Evolutionary conservation across 805 yeast genomes (phyloP).

Genomic region (Yueomyces sp.): DNA sequence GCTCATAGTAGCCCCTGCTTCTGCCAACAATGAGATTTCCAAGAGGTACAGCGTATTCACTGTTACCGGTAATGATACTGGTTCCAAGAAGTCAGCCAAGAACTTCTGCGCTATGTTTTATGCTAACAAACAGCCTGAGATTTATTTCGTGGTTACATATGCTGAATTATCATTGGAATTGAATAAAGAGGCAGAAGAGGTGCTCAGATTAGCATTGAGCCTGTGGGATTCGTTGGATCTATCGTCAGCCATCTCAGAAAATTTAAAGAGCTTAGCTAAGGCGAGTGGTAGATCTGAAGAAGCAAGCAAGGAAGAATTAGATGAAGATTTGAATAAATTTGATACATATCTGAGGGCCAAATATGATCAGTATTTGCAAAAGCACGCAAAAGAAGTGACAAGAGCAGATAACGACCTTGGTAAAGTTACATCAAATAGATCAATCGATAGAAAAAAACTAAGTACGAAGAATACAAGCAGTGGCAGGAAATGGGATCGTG

Average conservation of each 20-base stretch:
- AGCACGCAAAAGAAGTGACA: slow-evolving; percentile 5
- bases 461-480: slow-evolving; percentile 7
- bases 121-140: slow-evolving; percentile 22
- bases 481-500: slow-evolving; percentile 54
- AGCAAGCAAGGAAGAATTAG: slow-evolving; percentile 10
- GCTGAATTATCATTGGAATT: slow-evolving; percentile 31
- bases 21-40: slow-evolving; percentile 9
- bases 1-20: slow-evolving; percentile 13
- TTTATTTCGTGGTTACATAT: slow-evolving; percentile 28
- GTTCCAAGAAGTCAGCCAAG: slow-evolving; percentile 2
- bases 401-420: slow-evolving; percentile 1
- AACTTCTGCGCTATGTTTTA: slow-evolving; percentile 15
- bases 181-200: slow-evolving; percentile 31
- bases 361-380: slow-evolving; percentile 4
- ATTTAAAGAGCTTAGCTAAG: slow-evolving; percentile 18
- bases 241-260: slow-evolving; percentile 18
- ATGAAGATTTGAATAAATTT: slow-evolving; percentile 27
- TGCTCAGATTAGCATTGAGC: slow-evolving; percentile 25
- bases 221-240: slow-evolving; percentile 25
- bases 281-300: slow-evolving; percentile 1
- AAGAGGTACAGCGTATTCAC: slow-evolving; percentile 9
- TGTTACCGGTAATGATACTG: slow-evolving; percentile 2
- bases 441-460: slow-evolving; percentile 1
- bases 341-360: slow-evolving; percentile 27
- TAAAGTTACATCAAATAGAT: slow-evolving; percentile 1